phyloP scores from a whole-genome alignment of 1,139 yeast species.

The Suhomyces chickasaworum region DNA sequence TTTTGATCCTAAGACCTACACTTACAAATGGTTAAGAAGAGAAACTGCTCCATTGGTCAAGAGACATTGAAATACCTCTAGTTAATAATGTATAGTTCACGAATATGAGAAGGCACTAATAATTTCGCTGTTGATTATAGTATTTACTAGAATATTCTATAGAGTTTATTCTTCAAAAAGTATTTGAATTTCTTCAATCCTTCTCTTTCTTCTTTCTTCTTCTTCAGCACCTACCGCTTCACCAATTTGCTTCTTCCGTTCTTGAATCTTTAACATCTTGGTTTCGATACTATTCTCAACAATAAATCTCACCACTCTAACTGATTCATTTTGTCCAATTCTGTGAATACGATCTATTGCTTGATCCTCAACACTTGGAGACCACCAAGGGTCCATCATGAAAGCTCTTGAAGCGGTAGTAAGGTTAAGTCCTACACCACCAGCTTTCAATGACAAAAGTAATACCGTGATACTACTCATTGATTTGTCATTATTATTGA shows the following conservation, averaged over 20 bases:
- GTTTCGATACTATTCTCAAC: constrained; percentile 87
- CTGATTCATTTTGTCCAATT: constrained; percentile 78
- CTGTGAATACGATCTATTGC: constrained; percentile 94
- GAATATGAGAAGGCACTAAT: not conserved
- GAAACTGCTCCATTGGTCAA: constrained; percentile 55
- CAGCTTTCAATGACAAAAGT: constrained; percentile 82
- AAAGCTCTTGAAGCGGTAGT: constrained; percentile 86
- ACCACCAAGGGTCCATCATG: constrained; percentile 99
- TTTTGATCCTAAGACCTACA: constrained; percentile 53
- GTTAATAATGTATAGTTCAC: constrained; percentile 1
- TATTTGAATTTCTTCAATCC: constrained; percentile 80
- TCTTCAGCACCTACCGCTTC: constrained; percentile 83
- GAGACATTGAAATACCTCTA: constrained; percentile 2
- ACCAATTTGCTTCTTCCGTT: constrained; percentile 80
- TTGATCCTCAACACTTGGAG: constrained; percentile 90
- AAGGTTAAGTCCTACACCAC: constrained; percentile 92
- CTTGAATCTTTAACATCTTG: constrained; percentile 85
- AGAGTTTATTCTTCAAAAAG: constrained; percentile 56
- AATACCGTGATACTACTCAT: constrained; percentile 53
- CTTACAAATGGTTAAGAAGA: constrained; percentile 72
- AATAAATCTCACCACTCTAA: constrained; percentile 77
- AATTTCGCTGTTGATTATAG: not conserved
- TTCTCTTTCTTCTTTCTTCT: constrained; percentile 67
- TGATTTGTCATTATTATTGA: constrained; percentile 36
- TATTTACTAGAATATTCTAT: not conserved